Percentiles rank a stretch among this genome's conserved stretches.
Conservation (phyloP, 1,139 yeast species). For the Saccharomyces hybrid region DNA sequence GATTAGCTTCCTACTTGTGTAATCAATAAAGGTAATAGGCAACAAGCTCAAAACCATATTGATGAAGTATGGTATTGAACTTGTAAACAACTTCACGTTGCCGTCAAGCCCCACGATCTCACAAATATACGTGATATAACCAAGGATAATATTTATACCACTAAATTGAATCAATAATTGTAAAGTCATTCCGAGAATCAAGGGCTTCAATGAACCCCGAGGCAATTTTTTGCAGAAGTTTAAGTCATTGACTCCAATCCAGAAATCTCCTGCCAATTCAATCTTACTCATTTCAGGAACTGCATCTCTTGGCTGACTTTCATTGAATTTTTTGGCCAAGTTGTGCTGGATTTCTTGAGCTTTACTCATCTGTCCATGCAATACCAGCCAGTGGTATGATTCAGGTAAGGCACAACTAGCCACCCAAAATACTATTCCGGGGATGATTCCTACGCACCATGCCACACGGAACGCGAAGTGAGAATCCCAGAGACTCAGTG, state of each 20-base stretch:
- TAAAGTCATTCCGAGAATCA: constrained; percentile 44
- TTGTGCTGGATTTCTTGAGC: constrained; percentile 19
- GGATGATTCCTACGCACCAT: constrained; percentile 61
- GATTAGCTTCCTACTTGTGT: constrained; percentile 42
- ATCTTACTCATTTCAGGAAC: constrained; percentile 37
- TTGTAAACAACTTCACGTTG: constrained; percentile 39
- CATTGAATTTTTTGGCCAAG: constrained; percentile 11
- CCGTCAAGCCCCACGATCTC: constrained; percentile 49
- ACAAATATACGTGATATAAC: constrained; percentile 53
- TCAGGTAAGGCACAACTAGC: constrained; percentile 48
- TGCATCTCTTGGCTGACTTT: constrained; percentile 19
- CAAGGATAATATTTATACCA: constrained; percentile 64
- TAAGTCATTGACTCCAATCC: constrained; percentile 33
- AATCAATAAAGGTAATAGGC: constrained; percentile 36
- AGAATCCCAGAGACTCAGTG: constrained; percentile 35
- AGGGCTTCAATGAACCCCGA: constrained; percentile 38
- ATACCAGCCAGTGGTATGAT: constrained; percentile 58
- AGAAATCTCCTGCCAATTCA: constrained; percentile 38
- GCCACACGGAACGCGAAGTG: constrained; percentile 56
- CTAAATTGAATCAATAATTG: constrained; percentile 60
- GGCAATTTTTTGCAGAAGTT: constrained; percentile 38
- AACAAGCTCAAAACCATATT: constrained; percentile 43
- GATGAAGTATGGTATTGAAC: constrained; percentile 47
- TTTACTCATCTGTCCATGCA: constrained; percentile 17
- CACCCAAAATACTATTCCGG: constrained; percentile 46